Evolutionary conservation across 805 yeast genomes (phyloP).

Genomic region (Candida ipomoeae): DNA sequence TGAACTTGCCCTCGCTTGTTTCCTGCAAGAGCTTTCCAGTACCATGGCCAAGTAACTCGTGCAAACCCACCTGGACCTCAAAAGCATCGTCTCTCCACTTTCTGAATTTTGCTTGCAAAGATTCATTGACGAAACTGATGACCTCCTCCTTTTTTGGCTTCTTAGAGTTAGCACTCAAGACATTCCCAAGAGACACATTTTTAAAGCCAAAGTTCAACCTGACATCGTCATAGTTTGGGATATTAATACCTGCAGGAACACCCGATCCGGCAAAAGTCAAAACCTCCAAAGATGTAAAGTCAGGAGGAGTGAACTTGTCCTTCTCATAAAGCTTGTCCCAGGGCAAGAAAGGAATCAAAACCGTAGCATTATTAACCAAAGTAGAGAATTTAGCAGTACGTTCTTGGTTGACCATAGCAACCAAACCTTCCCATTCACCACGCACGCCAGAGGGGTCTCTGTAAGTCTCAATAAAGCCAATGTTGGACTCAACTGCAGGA

Average conservation of each 20-base stretch:
- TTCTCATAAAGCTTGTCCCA: slow-evolving; percentile 78
- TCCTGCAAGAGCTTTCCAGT: slow-evolving; percentile 73
- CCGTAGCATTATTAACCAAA: slow-evolving; percentile 63
- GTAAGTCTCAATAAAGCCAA: slow-evolving; percentile 90
- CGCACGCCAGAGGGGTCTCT: slow-evolving; percentile 88
- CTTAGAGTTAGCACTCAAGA: slow-evolving; percentile 61
- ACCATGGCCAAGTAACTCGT: slow-evolving; percentile 88
- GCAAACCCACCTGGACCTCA: slow-evolving; percentile 92
- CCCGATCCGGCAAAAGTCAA: slow-evolving; percentile 87
- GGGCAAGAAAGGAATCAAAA: slow-evolving; percentile 64
- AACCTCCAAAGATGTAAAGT: slow-evolving; percentile 86
- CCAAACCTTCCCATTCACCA: slow-evolving; percentile 92
- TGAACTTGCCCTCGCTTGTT: slow-evolving; percentile 56
- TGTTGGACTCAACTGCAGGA: slow-evolving; percentile 67
- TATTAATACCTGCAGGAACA: slow-evolving; percentile 89
- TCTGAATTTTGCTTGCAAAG: slow-evolving; percentile 54
- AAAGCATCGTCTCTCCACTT: slow-evolving; percentile 77
- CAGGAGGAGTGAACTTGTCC: slow-evolving; percentile 86
- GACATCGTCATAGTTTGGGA: slow-evolving; percentile 89
- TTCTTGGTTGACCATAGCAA: slow-evolving; percentile 85
- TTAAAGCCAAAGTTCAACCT: slow-evolving; percentile 81
- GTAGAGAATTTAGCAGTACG: slow-evolving; percentile 75
- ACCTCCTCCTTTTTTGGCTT: slow-evolving; percentile 65
- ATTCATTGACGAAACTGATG: slow-evolving; percentile 57
- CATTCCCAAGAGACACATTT: slow-evolving; percentile 85